Percentiles rank a stretch among this genome's conserved stretches.
phyloP scores from a whole-genome alignment of 2,329 filamentous ascomycete species.

The Trichoderma cornu-damae region DNA sequence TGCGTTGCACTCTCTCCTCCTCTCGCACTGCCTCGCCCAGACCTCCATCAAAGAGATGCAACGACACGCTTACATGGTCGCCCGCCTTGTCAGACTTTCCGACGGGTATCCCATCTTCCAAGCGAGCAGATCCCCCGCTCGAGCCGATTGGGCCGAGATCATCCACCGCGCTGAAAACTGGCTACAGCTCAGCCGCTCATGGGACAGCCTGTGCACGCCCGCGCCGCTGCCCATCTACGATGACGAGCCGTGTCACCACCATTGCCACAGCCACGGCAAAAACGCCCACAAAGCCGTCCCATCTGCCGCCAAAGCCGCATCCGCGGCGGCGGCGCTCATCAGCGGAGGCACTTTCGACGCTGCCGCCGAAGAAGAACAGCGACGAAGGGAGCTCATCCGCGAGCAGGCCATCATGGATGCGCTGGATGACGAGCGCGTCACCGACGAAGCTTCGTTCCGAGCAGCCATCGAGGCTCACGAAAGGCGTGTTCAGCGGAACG shows the following conservation, averaged over 20 bases:
- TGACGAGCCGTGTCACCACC: background rate
- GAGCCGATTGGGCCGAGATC: conserved; percentile 76
- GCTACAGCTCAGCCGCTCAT: conserved; percentile 58
- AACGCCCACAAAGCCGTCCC: conserved; percentile 21
- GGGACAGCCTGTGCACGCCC: conserved; percentile 66
- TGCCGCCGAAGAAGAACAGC: conserved; percentile 38
- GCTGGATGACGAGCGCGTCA: conserved; percentile 61
- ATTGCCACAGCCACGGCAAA: background rate
- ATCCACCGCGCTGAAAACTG: conserved; percentile 63
- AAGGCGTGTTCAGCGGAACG: conserved; percentile 52
- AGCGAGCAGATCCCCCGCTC: conserved; percentile 62
- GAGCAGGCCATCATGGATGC: conserved; percentile 64
- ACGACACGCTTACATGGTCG: conserved; percentile 77
- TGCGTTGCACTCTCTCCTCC: conserved; percentile 69
- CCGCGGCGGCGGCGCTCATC: conserved; percentile 27
- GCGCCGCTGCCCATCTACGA: conserved; percentile 44
- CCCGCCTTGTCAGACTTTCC: conserved; percentile 65
- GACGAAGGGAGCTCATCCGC: conserved; percentile 55
- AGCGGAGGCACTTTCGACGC: background rate
- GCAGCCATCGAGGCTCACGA: conserved; percentile 58
- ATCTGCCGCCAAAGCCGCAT: conserved; percentile 21
- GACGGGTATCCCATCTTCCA: conserved; percentile 81
- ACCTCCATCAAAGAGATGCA: conserved; percentile 72
- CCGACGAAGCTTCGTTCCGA: conserved; percentile 61
- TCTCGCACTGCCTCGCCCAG: conserved; percentile 74